Evolutionary conservation across 345 rosid species (phyloP).

Genomic region (Isatis tinctoria): DNA sequence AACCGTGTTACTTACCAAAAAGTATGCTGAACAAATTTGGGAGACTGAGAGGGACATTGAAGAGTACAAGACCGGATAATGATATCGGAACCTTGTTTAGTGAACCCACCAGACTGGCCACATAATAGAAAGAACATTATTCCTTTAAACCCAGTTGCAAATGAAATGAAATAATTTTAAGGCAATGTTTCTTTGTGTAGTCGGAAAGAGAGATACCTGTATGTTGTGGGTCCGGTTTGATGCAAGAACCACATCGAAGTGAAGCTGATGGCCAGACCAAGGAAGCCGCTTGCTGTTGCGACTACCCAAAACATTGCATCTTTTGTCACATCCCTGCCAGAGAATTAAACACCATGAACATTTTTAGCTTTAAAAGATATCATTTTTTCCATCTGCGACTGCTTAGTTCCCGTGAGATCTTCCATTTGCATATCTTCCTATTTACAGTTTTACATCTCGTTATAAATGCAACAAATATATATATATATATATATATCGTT

Average conservation of each 20-base stretch:
- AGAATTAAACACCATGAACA: not conserved
- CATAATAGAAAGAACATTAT: not conserved
- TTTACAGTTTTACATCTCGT: not conserved
- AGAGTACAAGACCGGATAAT: constrained; percentile 62
- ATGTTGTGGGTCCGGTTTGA: constrained; percentile 96
- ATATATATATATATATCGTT: no score
- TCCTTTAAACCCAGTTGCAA: not conserved
- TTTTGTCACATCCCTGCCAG: constrained; percentile 59
- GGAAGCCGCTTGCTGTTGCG: constrained; percentile 81
- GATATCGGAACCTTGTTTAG: constrained; percentile 91
- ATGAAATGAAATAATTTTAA: not conserved
- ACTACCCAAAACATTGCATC: constrained; percentile 81
- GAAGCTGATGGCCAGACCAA: constrained; percentile 93
- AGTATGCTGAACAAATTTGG: constrained; percentile 78
- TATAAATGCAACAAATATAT: not conserved
- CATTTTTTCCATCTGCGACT: not conserved
- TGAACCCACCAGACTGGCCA: constrained; percentile 80
- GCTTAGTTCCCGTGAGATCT: not conserved
- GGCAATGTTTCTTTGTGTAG: not conserved
- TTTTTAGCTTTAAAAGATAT: not conserved
- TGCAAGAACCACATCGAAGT: constrained; percentile 94
- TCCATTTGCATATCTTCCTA: not conserved
- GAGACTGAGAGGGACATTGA: constrained; percentile 76
- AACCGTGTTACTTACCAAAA: constrained; percentile 51
- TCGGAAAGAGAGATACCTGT: constrained; percentile 45